These are phyloP conservation scores for Calonectria hawksworthii DNA, from an alignment of 2,329 filamentous ascomycete species.

Conservation along the genomic window DNA sequence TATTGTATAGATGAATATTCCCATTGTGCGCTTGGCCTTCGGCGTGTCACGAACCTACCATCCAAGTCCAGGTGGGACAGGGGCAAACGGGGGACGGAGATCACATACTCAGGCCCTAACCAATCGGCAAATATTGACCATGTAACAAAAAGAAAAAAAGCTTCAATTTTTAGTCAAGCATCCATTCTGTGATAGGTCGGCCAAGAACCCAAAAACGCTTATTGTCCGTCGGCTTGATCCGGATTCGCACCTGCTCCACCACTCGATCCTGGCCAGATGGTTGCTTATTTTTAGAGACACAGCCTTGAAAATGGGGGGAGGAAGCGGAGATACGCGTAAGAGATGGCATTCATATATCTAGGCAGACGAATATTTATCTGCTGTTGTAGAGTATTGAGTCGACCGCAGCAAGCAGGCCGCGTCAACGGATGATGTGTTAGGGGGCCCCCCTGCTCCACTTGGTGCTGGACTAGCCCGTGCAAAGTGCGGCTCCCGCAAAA, in stretches of 20 bases:
- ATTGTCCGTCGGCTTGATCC: neutral
- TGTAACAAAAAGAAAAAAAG: too few species aligned
- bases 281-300: neutral
- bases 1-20: too few species aligned
- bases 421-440: neutral
- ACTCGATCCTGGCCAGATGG: neutral
- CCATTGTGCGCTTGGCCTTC: too few species aligned
- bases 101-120: too few species aligned
- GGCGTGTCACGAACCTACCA: too few species aligned
- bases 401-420: neutral
- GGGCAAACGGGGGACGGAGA: too few species aligned
- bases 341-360: neutral
- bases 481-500: neutral
- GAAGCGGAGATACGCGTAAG: neutral
- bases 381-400: too few species aligned
- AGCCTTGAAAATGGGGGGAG: neutral
- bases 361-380: neutral
- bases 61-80: too few species aligned
- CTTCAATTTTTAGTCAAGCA: too few species aligned
- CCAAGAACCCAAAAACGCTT: neutral
- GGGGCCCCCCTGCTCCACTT: neutral
- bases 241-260: neutral
- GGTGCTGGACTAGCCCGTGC: neutral
- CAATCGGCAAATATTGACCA: too few species aligned
- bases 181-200: neutral